Percentiles rank a stretch among this genome's conserved stretches.
These are phyloP conservation scores for Hypoxylon sp. DNA, from an alignment of 2,329 filamentous ascomycete species.

Conservation along the genomic window DNA sequence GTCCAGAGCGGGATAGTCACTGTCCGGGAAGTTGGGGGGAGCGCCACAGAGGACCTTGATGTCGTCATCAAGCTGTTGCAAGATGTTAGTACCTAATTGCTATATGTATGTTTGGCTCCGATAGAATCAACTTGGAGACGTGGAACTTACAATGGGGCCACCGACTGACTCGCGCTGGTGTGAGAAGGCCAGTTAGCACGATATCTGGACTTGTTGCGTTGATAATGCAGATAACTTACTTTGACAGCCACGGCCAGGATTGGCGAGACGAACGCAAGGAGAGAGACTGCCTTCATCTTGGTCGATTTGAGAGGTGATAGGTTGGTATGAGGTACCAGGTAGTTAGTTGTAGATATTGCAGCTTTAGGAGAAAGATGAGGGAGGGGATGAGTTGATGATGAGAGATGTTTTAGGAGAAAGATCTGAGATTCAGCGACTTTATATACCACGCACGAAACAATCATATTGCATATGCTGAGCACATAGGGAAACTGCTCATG, in stretches of 20 bases:
- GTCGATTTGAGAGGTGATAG: background rate
- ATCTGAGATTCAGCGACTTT: background rate
- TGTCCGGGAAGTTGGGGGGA: conserved; percentile 23
- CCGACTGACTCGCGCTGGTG: background rate
- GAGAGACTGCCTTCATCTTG: conserved; percentile 29
- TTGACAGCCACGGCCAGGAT: conserved; percentile 14
- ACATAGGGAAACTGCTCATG: background rate
- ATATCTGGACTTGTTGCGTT: background rate
- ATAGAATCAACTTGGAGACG: background rate
- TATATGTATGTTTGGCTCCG: background rate
- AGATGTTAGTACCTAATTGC: conserved; percentile 4
- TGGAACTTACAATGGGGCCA: conserved; percentile 8
- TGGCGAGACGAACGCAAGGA: conserved; percentile 21
- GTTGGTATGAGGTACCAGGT: conserved; percentile 6
- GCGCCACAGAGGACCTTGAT: conserved; percentile 34
- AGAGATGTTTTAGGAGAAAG: background rate
- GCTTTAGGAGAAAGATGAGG: background rate
- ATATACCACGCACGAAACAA: background rate
- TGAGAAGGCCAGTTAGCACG: background rate
- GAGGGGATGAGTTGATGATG: background rate
- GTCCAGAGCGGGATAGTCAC: conserved; percentile 15
- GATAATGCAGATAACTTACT: background rate
- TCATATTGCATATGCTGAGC: background rate
- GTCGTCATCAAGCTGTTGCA: conserved; percentile 32
- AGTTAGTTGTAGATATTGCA: background rate